Evolutionary conservation across 441 rosid genomes (phyloP).

Genomic region (Hura crepitans): DNA sequence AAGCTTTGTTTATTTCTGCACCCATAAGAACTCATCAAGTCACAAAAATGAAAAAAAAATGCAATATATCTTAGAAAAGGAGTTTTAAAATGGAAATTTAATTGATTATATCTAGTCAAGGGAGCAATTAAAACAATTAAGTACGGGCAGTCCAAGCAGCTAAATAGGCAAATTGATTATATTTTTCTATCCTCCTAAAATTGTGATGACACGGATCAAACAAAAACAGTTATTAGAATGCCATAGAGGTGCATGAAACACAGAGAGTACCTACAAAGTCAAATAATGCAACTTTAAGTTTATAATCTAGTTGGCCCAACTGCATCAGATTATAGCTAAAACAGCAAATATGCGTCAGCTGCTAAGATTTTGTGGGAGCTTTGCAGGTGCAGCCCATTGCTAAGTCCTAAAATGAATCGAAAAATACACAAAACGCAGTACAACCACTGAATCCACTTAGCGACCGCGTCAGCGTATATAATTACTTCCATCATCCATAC

Average conservation of each 20-base stretch:
- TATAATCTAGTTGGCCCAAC: neutral
- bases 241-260: neutral
- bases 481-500: too few relatives aligned
- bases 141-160: neutral
- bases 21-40: constrained; percentile 10
- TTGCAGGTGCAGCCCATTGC: neutral
- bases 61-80: neutral
- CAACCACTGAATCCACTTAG: neutral
- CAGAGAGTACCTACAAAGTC: neutral
- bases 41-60: neutral
- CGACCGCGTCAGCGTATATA: neutral
- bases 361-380: neutral
- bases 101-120: neutral
- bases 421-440: neutral
- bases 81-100: neutral
- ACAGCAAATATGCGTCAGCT: neutral
- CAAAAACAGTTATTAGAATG: neutral
- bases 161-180: neutral
- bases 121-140: neutral
- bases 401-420: neutral
- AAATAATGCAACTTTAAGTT: neutral
- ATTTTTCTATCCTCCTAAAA: neutral
- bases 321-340: neutral
- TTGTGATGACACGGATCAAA: neutral
- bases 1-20: constrained; percentile 64